Percentiles rank a stretch among this genome's conserved stretches.
These are phyloP conservation scores for Mallotus repandus DNA, from an alignment of 441 rosid genomes.

Conservation along the genomic window DNA sequence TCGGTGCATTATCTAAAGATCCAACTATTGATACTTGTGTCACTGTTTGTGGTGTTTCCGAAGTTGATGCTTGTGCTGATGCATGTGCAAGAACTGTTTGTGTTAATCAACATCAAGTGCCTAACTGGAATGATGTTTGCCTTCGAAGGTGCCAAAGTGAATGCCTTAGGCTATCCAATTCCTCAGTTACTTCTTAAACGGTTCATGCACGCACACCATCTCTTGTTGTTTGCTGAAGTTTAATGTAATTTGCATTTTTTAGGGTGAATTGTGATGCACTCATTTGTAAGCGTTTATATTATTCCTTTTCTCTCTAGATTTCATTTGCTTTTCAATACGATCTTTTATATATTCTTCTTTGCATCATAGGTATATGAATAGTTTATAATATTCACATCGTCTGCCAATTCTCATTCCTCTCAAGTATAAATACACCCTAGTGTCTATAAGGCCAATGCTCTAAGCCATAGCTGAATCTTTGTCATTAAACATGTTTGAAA, in stretches of 20 bases:
- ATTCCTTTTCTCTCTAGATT: too few relatives aligned
- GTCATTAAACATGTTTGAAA: too few relatives aligned
- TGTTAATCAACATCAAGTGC: constrained; percentile 54
- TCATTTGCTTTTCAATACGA: too few relatives aligned
- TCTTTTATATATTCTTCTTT: too few relatives aligned
- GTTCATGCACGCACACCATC: neutral
- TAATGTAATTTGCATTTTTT: neutral
- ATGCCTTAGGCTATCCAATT: constrained; percentile 44
- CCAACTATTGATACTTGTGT: constrained; percentile 15
- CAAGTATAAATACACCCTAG: too few relatives aligned
- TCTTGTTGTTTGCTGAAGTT: neutral
- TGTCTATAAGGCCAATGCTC: too few relatives aligned
- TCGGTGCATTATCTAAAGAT: constrained; percentile 14
- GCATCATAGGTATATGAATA: too few relatives aligned
- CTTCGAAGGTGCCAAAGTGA: constrained; percentile 50
- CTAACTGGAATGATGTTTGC: constrained; percentile 55
- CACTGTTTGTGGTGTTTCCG: constrained; percentile 27
- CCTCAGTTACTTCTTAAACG: constrained; percentile 21
- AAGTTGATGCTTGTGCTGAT: constrained; percentile 52
- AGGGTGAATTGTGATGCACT: neutral
- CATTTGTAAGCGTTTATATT: neutral
- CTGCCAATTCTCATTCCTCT: too few relatives aligned
- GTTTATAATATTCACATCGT: too few relatives aligned
- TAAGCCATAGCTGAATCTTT: too few relatives aligned
- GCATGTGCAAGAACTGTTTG: constrained; percentile 52